These are phyloP conservation scores for Lentinus tigrinus DNA, from an alignment of 768 basidiomycete species.

Conservation along the genomic window DNA sequence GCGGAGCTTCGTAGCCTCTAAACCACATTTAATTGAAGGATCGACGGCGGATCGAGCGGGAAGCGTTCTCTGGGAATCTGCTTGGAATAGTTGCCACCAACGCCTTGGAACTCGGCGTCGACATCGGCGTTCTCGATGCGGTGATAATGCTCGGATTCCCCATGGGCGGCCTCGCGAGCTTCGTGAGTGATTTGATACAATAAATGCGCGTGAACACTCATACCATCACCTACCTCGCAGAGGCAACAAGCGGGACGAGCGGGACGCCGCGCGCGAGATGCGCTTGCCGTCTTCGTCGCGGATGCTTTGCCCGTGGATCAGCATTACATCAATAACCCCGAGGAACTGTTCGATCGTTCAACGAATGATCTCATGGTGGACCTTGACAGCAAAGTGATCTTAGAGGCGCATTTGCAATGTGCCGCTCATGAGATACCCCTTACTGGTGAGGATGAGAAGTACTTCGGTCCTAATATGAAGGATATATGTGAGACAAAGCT, in stretches of 20 bases:
- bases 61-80: conserved; percentile 82
- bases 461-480: conserved; percentile 65
- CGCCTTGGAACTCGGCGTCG: conserved; percentile 88
- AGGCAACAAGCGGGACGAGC: conserved; percentile 89
- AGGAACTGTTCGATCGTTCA: conserved; percentile 64
- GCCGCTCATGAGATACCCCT: conserved; percentile 87
- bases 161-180: conserved; percentile 66
- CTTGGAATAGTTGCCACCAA: conserved; percentile 89
- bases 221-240: conserved; percentile 34
- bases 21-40: conserved; percentile 45
- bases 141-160: conserved; percentile 91
- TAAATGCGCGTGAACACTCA: not conserved
- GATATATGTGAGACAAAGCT: conserved; percentile 63
- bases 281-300: conserved; percentile 71
- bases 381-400: conserved; percentile 66
- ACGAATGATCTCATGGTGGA: conserved; percentile 69
- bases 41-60: conserved; percentile 77
- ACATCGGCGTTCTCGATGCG: conserved; percentile 85
- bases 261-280: conserved; percentile 77
- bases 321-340: conserved; percentile 68
- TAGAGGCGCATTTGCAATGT: conserved; percentile 88
- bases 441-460: conserved; percentile 57
- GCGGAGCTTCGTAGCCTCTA: not conserved
- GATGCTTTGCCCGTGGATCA: conserved; percentile 70
- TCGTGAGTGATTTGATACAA: conserved; percentile 45